Conservation (phyloP, 306 rosid genomes). For the Nissolia schottii region DNA sequence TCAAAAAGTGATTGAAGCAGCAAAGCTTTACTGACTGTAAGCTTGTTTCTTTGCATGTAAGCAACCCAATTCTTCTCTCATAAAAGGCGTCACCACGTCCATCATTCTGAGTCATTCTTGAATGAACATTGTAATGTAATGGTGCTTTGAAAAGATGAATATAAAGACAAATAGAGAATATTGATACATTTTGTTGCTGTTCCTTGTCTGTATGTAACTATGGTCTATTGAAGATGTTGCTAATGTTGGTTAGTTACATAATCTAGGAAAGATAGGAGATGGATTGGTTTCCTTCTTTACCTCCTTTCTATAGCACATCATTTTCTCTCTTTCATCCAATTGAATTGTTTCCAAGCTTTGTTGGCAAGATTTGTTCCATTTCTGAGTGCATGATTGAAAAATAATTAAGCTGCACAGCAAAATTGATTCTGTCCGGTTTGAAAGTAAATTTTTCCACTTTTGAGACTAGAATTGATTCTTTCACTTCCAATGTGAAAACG, state of each 20-base stretch:
- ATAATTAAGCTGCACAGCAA: too few relatives aligned
- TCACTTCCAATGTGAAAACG: too few relatives aligned
- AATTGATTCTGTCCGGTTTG: too few relatives aligned
- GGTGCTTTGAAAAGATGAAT: slow-evolving; percentile 1
- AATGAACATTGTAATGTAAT: slow-evolving; percentile 15
- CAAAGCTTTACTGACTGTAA: slow-evolving; percentile 11
- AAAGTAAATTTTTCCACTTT: too few relatives aligned
- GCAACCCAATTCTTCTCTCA: slow-evolving; percentile 14
- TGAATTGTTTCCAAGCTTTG: neutral
- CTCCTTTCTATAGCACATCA: neutral
- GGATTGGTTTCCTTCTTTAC: neutral
- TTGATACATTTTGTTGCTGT: neutral
- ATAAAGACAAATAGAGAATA: neutral
- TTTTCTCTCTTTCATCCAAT: neutral
- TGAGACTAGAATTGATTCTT: too few relatives aligned
- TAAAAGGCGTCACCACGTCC: neutral
- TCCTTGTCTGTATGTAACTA: neutral
- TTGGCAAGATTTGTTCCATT: neutral
- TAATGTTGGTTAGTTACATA: neutral
- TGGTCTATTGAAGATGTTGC: slow-evolving; percentile 2
- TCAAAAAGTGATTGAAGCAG: slow-evolving; percentile 13
- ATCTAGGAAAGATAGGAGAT: neutral
- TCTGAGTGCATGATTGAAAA: too few relatives aligned
- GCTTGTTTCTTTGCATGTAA: slow-evolving; percentile 21
- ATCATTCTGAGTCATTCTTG: neutral